Base-by-base conservation (phyloP, 129 eudicot genomes). In the Sambucus nigra region DNA sequence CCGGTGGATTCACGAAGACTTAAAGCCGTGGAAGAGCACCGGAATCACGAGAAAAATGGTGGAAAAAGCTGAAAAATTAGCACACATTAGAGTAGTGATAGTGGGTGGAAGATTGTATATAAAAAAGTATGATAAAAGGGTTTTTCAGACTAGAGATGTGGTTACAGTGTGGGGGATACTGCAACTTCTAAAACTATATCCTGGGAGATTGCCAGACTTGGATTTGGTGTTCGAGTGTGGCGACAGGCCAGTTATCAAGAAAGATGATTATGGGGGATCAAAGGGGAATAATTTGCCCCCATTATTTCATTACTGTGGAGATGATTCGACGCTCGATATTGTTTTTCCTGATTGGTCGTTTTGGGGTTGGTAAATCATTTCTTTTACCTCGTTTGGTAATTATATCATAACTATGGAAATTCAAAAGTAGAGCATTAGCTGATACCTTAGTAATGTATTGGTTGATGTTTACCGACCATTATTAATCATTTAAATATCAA, bases 341-440 rank as follows among this genome's bases (percentile, higher is more conserved):
- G 86, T 76, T 26, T 85, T 89, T 23, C 98, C 98, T 0, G 98
- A 89, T 40, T 89, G 98, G 98, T 81, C 98, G 63, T 89, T 81
- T 62, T 89, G 98, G 98, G 98, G 98, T 69, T 89, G 98, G 98
- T 89, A 89, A 78, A 52, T 47, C 59, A 61, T 64, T 42, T 26
- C 9, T 27, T 19, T 25, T 11, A n/a, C n/a, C n/a, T n/a, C n/a
- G n/a, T n/a, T n/a, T n/a, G n/a, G n/a, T n/a, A n/a, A n/a, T n/a
- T n/a, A n/a, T n/a, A n/a, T n/a, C n/a, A n/a, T n/a, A n/a, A n/a
- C n/a, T n/a, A n/a, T n/a, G n/a, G n/a, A n/a, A n/a, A n/a, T n/a
- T n/a, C n/a, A n/a, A n/a, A n/a, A n/a, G n/a, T n/a, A n/a, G n/a
- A n/a, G n/a, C n/a, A n/a, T n/a, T n/a, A n/a, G n/a, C n/a, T n/a